Conservation (phyloP, 768 basidiomycete species). For the Suillus plorans region DNA sequence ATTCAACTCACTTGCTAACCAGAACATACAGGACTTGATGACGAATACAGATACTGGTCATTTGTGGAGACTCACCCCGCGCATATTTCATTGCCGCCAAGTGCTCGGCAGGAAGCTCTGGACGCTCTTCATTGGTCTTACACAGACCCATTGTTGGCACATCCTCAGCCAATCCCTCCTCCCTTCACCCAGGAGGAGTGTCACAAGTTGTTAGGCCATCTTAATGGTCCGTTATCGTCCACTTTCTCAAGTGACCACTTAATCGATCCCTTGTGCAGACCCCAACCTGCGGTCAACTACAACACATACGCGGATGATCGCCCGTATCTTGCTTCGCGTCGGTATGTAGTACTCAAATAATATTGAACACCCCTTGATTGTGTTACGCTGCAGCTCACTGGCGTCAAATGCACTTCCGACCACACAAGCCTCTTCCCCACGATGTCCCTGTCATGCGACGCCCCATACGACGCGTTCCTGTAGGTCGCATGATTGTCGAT, state of each 20-base stretch:
- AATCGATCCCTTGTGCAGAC: conserved; percentile 13
- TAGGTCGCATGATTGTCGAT: conserved; percentile 54
- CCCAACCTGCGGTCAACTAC: conserved; percentile 26
- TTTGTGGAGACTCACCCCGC: conserved; percentile 81
- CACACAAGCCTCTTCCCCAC: conserved; percentile 62
- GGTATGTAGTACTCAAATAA: conserved; percentile 41
- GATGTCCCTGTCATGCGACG: conserved; percentile 39
- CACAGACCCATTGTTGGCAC: conserved; percentile 72
- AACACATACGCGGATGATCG: conserved; percentile 61
- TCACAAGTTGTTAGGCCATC: conserved; percentile 64
- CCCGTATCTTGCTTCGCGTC: conserved; percentile 67
- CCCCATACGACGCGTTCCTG: conserved; percentile 29
- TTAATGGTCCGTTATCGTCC: conserved; percentile 34
- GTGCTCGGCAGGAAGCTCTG: conserved; percentile 65
- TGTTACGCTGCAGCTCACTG: conserved; percentile 46
- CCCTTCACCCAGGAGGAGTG: conserved; percentile 80
- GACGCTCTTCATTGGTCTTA: conserved; percentile 81
- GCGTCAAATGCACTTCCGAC: conserved; percentile 70
- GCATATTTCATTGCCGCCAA: conserved; percentile 56
- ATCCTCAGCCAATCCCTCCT: conserved; percentile 52
- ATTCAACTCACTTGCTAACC: neutral
- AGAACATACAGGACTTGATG: conserved; percentile 55
- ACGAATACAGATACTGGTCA: conserved; percentile 80
- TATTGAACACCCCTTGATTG: conserved; percentile 1
- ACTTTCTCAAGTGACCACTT: neutral